Percentiles rank a stretch among this genome's conserved stretches.
These are phyloP conservation scores for Croton setiger DNA, from an alignment of 441 rosid species.

Conservation along the genomic window DNA sequence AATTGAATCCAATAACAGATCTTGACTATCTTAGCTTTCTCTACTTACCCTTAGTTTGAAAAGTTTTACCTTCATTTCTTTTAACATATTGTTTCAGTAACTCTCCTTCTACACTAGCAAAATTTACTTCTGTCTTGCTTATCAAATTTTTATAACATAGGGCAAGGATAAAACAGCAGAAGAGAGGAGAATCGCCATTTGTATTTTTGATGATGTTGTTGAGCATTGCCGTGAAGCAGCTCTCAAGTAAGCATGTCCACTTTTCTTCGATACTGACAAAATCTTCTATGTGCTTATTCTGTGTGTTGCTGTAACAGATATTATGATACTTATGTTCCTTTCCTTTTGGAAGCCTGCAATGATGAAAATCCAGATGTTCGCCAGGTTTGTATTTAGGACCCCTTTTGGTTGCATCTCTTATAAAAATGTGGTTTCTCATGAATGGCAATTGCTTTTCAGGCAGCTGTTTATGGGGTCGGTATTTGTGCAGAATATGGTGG, in stretches of 20 bases:
- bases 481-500: conserved; percentile 98
- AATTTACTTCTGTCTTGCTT: not conserved
- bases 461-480: conserved; percentile 98
- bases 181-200: conserved; percentile 99
- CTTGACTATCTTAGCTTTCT: not conserved
- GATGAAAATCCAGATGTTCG: conserved; percentile 93
- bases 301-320: conserved; percentile 47
- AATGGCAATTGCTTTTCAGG: conserved; percentile 39
- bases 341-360: conserved; percentile 95
- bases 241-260: conserved; percentile 56
- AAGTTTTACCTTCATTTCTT: not conserved
- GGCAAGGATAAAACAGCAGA: conserved; percentile 98
- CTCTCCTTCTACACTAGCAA: not conserved
- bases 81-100: not conserved
- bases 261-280: not conserved
- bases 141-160: conserved; percentile 28
- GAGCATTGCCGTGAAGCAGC: conserved; percentile 96
- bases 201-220: conserved; percentile 98
- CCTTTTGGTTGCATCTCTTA: not conserved
- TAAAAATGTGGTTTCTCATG: conserved; percentile 1
- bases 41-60: not conserved
- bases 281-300: conserved; percentile 14
- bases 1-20: not conserved
- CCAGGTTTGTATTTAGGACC: conserved; percentile 48
- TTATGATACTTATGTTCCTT: conserved; percentile 92